Evolutionary conservation across 495 filamentous ascomycete species (phyloP).

Genomic region (Penicillium egyptiacum): DNA sequence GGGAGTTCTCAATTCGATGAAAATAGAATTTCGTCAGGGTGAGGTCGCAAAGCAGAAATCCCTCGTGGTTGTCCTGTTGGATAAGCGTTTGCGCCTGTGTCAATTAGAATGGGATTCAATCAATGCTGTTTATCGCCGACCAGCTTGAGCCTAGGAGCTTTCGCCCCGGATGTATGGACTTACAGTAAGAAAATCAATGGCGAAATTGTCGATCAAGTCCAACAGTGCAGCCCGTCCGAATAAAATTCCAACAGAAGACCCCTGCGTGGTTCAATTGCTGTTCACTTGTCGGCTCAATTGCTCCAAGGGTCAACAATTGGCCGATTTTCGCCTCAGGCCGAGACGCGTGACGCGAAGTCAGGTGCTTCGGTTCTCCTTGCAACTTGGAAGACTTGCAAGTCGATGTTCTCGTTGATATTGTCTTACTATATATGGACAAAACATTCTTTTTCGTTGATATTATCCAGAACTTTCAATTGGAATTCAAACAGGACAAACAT

Average conservation of each 20-base stretch:
- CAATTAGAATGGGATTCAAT: conserved; percentile 3
- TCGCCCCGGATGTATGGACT: background rate
- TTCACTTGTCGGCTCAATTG: background rate
- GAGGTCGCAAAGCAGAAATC: background rate
- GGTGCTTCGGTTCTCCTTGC: conserved; percentile 18
- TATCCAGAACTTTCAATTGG: too few species aligned
- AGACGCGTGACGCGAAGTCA: conserved; percentile 39
- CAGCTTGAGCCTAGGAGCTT: background rate
- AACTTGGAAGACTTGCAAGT: too few species aligned
- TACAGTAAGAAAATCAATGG: background rate
- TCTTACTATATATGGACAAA: too few species aligned
- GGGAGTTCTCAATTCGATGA: background rate
- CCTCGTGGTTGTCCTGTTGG: background rate
- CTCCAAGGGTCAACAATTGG: conserved; percentile 19
- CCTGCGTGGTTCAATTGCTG: conserved; percentile 15
- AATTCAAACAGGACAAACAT: background rate
- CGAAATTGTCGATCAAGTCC: background rate
- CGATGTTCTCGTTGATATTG: too few species aligned
- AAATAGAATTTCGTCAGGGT: background rate
- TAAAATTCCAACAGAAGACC: background rate
- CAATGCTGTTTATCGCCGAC: conserved; percentile 1
- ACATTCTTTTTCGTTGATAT: too few species aligned
- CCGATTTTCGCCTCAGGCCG: conserved; percentile 37
- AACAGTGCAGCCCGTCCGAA: background rate
- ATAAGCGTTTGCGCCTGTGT: background rate